These are phyloP conservation scores for Fusarium albosuccineum DNA, from an alignment of 2,329 filamentous ascomycete genomes.

Conservation along the genomic window DNA sequence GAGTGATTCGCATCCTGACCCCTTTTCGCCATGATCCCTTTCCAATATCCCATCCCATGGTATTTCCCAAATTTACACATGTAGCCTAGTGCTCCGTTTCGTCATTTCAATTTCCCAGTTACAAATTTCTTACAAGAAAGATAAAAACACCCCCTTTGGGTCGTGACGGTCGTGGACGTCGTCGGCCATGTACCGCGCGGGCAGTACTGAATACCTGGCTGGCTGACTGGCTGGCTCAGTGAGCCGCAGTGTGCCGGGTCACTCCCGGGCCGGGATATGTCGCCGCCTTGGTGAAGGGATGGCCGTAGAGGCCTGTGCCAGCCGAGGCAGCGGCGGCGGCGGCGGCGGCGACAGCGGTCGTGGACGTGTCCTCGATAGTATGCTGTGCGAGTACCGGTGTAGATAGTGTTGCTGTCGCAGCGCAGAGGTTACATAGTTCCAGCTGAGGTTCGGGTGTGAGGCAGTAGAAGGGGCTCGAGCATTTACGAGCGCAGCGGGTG, in stretches of 20 bases:
- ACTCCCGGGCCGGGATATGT: slow-evolving; percentile 32
- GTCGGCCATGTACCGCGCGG: neutral
- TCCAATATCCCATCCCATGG: slow-evolving; percentile 17
- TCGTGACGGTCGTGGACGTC: slow-evolving; percentile 3
- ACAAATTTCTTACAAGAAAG: slow-evolving; percentile 22
- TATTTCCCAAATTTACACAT: slow-evolving; percentile 26
- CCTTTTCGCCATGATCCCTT: slow-evolving; percentile 31
- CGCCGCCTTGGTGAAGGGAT: slow-evolving; percentile 34
- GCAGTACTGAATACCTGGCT: too few species aligned
- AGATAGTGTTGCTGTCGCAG: slow-evolving; percentile 35
- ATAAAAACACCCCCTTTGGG: too few species aligned
- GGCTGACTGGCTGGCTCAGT: slow-evolving; percentile 3
- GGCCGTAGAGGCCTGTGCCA: slow-evolving; percentile 32
- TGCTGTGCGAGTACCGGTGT: slow-evolving; percentile 47
- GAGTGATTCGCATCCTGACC: slow-evolving; percentile 19
- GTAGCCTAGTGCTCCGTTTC: slow-evolving; percentile 25
- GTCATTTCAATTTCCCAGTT: slow-evolving; percentile 33
- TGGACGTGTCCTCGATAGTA: slow-evolving; percentile 27
- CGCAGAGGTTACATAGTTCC: slow-evolving; percentile 45
- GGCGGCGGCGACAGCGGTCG: slow-evolving; percentile 22
- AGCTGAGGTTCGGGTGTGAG: slow-evolving; percentile 46
- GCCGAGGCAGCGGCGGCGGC: slow-evolving; percentile 20
- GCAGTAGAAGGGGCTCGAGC: slow-evolving; percentile 48
- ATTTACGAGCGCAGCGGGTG: slow-evolving; percentile 47
- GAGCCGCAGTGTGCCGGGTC: slow-evolving; percentile 25